Conservation (phyloP, 768 basidiomycete species). For the Lactarius deliciosus region DNA sequence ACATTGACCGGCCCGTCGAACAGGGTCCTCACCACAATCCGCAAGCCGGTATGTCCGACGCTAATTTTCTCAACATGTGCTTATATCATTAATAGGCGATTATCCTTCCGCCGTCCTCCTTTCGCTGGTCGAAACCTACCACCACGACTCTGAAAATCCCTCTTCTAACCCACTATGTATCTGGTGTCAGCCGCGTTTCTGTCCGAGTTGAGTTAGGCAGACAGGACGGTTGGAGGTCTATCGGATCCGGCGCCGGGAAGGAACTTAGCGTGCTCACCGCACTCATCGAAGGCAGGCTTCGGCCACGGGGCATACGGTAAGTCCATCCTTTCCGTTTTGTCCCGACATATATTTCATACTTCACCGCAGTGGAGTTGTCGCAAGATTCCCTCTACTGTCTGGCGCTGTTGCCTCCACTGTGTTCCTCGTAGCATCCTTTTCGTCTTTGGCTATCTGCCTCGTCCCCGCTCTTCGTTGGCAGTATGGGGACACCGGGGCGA, state of each 20-base stretch:
- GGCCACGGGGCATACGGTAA: constrained; percentile 70
- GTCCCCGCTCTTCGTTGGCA: constrained; percentile 37
- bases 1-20: constrained; percentile 60
- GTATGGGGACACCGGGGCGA: constrained; percentile 8
- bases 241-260: constrained; percentile 69
- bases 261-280: constrained; percentile 70
- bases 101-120: constrained; percentile 44
- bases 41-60: constrained; percentile 58
- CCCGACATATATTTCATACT: constrained; percentile 11
- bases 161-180: constrained; percentile 54
- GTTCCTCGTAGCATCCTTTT: constrained; percentile 40
- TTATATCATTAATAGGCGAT: constrained; percentile 50
- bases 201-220: constrained; percentile 76
- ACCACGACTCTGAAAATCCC: constrained; percentile 52
- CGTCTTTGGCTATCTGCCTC: constrained; percentile 36
- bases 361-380: constrained; percentile 57
- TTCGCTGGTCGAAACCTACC: constrained; percentile 43
- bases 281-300: constrained; percentile 57
- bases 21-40: constrained; percentile 57
- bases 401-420: constrained; percentile 43
- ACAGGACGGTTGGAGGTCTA: constrained; percentile 64
- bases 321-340: constrained; percentile 24
- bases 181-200: constrained; percentile 46
- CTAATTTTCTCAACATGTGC: not conserved
- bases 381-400: constrained; percentile 63